Evolutionary conservation across 2,329 filamentous ascomycete genomes (phyloP).

Genomic region (Xylaria multiplex): DNA sequence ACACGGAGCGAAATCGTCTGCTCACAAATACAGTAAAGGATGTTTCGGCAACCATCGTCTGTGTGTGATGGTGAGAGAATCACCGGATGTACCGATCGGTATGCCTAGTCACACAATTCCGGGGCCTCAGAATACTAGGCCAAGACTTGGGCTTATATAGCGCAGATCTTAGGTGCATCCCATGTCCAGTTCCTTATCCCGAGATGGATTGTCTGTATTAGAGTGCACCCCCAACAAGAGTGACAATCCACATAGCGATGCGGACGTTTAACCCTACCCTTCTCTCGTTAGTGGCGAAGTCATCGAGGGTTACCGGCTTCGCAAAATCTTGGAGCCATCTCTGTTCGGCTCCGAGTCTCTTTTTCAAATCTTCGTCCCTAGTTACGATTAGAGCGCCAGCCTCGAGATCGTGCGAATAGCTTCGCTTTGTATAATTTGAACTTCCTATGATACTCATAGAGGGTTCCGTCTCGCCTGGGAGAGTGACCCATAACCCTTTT

Average conservation of each 20-base stretch:
- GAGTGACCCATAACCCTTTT: conserved; percentile 91
- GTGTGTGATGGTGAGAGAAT: conserved; percentile 12
- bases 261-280: conserved; percentile 86
- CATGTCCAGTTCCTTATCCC: neutral
- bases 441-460: conserved; percentile 87
- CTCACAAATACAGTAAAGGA: conserved; percentile 34
- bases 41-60: conserved; percentile 4
- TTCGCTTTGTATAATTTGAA: conserved; percentile 94
- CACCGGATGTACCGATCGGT: conserved; percentile 10
- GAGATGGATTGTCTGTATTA: conserved; percentile 51
- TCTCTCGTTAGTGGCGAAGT: conserved; percentile 83
- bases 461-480: conserved; percentile 72
- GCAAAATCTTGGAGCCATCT: conserved; percentile 82
- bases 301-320: conserved; percentile 73
- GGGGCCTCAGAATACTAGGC: conserved; percentile 14
- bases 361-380: conserved; percentile 75
- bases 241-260: conserved; percentile 93
- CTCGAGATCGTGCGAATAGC: conserved; percentile 92
- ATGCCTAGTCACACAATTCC: conserved; percentile 14
- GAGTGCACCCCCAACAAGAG: conserved; percentile 85
- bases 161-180: conserved; percentile 15
- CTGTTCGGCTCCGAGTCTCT: conserved; percentile 80
- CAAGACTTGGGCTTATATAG: conserved; percentile 3
- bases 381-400: conserved; percentile 89
- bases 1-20: conserved; percentile 39